Evolutionary conservation across 2,329 filamentous ascomycete genomes (phyloP), one percentile per base, ranked within the genome.

Genomic region (Biscogniauxia sp.): DNA sequence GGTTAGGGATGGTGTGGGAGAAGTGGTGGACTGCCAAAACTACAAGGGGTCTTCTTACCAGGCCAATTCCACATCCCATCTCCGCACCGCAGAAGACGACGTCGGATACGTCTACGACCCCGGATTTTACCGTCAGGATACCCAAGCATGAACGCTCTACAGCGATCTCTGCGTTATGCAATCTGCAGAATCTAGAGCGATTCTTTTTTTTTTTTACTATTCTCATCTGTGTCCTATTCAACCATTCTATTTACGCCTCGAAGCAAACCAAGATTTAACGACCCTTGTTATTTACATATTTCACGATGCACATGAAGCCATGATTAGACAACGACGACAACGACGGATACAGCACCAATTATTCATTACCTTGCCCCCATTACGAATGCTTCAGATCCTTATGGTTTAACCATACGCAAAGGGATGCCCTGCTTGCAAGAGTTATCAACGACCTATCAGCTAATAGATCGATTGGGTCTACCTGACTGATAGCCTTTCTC

Each of bases 1-100:
- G 68, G 83, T 87, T 20, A 76, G 84, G 25, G 84, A 87, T 64
- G 83, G 84, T 3, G 82, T 87, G 2, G 82, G 80, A 15, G 84
- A 87, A 28, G 79, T 87, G 54, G 81, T 86, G 53, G 76, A 81
- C 55, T 75, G 78, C 41, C 78, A 75, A 50, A 77, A 74, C 45
- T 77, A 77, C 61, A 73, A 73, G 55, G 76, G 71, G 15, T 70
- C 71, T 32, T 73, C 70, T 25, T 73, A 73, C 56, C 71, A 74
- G 60, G 60, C 41, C 37, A 28, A 49, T 8, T 51, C 51, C 6
- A 32, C 17, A 26, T 25, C 37, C 15, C 25, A 41, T 19, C 32
- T 9, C 28, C 26, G 25, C 19, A 23, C 28, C 5, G 8, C 53
- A 41, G n/a, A 55, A 41, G 19, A 20, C 7, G 50, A 50, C 17